These are phyloP conservation scores for Obba rivulosa DNA, from an alignment of 768 basidiomycete genomes.

Conservation along the genomic window DNA sequence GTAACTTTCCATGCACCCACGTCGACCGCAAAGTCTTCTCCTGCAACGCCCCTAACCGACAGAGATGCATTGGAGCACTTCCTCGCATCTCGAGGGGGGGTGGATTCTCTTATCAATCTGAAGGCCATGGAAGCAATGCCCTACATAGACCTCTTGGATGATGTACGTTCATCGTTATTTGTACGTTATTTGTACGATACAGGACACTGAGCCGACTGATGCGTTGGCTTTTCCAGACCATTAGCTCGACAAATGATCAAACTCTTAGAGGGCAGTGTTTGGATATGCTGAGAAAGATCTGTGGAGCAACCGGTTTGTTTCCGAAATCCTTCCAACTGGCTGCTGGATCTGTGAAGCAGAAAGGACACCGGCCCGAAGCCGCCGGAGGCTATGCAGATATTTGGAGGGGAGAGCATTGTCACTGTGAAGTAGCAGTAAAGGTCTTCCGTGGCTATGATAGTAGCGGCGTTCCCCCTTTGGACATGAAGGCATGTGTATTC, in stretches of 20 bases:
- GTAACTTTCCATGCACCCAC: too few species aligned
- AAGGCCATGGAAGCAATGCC: not conserved
- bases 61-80: not conserved
- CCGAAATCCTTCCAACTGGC: not conserved
- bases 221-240: not conserved
- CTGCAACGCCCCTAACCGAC: too few species aligned
- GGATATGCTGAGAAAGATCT: not conserved
- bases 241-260: not conserved
- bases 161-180: not conserved
- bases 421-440: slow-evolving; percentile 1
- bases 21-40: too few species aligned
- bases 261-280: not conserved
- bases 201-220: not conserved
- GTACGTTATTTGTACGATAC: not conserved
- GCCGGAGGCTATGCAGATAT: slow-evolving; percentile 8
- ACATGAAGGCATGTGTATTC: not conserved
- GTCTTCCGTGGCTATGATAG: not conserved
- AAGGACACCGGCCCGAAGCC: not conserved
- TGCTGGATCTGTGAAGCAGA: not conserved
- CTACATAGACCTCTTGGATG: not conserved
- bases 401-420: slow-evolving; percentile 1
- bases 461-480: not conserved
- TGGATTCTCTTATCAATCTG: not conserved
- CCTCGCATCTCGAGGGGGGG: not conserved
- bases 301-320: not conserved